These are phyloP conservation scores for Camellia lanceoleosa DNA, from an alignment of 148 eudicot genomes.

Conservation along the genomic window DNA sequence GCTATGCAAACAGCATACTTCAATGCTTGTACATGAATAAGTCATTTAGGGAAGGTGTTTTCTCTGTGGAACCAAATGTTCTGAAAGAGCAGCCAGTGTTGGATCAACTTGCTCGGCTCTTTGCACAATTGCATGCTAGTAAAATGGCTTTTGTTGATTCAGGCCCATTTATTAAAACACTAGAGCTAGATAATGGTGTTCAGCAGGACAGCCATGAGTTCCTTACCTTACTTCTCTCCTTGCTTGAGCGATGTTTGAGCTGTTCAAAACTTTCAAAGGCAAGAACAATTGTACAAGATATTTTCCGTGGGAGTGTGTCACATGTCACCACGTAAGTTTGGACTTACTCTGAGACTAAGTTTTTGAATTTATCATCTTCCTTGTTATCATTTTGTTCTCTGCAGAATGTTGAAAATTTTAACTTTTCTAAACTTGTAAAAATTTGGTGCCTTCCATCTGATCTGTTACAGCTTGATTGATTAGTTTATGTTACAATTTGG, in stretches of 20 bases:
- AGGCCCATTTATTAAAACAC: slow-evolving; percentile 87
- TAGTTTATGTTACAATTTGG: slow-evolving; percentile 1
- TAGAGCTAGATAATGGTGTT: slow-evolving; percentile 92
- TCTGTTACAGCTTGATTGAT: neutral
- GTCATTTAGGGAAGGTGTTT: slow-evolving; percentile 75
- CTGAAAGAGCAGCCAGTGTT: slow-evolving; percentile 73
- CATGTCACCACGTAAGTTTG: slow-evolving; percentile 83
- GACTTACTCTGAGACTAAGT: neutral
- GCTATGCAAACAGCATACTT: slow-evolving; percentile 97
- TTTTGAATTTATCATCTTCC: neutral
- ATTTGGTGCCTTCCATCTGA: neutral
- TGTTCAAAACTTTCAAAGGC: slow-evolving; percentile 59
- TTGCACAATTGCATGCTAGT: slow-evolving; percentile 86
- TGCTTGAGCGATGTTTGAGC: slow-evolving; percentile 86
- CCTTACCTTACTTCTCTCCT: slow-evolving; percentile 82
- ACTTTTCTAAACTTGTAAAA: neutral
- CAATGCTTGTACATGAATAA: slow-evolving; percentile 90
- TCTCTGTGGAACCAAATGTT: slow-evolving; percentile 79
- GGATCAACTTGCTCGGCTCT: slow-evolving; percentile 84
- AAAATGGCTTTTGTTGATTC: slow-evolving; percentile 86
- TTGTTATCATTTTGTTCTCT: neutral
- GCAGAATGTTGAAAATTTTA: neutral
- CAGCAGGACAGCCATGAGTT: slow-evolving; percentile 99
- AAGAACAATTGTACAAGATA: slow-evolving; percentile 76
- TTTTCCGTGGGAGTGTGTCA: slow-evolving; percentile 92